Conservation (phyloP, 768 basidiomycete species). For the Tricholoma hemisulphureum region DNA sequence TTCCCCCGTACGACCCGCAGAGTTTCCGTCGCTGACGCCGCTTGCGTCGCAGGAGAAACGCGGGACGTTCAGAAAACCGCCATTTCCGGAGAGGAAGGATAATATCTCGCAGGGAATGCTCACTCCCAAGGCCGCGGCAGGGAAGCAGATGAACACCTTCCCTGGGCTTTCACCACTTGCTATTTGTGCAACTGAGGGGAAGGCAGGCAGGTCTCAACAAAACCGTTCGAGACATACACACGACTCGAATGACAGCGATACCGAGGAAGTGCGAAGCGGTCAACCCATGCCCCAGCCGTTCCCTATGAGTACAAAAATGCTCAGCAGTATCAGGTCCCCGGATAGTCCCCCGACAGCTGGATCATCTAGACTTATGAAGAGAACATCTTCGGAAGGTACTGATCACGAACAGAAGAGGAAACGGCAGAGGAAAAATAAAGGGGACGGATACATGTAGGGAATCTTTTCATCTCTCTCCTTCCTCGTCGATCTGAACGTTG, state of each 20-base stretch:
- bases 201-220: background rate
- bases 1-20: constrained; percentile 1
- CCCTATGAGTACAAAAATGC: constrained; percentile 48
- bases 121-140: background rate
- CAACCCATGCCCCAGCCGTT: constrained; percentile 21
- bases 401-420: constrained; percentile 28
- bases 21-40: constrained; percentile 6
- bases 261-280: background rate
- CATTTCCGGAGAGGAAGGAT: background rate
- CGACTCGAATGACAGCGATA: background rate
- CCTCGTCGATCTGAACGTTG: constrained; percentile 7
- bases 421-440: constrained; percentile 35
- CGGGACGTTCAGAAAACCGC: background rate
- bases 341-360: constrained; percentile 17
- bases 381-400: constrained; percentile 32
- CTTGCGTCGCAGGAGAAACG: background rate
- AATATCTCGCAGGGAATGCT: background rate
- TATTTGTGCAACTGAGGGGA: background rate
- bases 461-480: constrained; percentile 1
- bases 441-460: constrained; percentile 15
- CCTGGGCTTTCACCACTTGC: background rate
- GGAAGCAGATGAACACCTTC: background rate
- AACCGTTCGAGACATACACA: background rate
- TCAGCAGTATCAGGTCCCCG: constrained; percentile 37
- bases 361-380: constrained; percentile 14